phyloP scores from a whole-genome alignment of 345 rosid species.

The Eutrema japonicum region DNA sequence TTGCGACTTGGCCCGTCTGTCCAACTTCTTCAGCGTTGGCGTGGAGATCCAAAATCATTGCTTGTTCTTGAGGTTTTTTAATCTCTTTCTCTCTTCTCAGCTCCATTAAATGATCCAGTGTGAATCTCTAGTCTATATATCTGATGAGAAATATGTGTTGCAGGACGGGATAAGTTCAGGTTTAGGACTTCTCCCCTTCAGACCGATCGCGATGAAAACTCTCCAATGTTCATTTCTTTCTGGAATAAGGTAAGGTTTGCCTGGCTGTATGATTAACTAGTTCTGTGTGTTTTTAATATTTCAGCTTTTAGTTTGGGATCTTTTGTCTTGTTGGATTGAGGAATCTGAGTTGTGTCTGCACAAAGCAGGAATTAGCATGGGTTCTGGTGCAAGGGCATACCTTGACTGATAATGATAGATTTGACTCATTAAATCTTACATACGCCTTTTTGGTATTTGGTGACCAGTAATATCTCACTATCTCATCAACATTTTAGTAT shows the following conservation, averaged over 20 bases:
- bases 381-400: not conserved
- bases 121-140: slow-evolving; percentile 18
- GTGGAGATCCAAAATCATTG: slow-evolving; percentile 64
- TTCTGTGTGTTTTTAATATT: not conserved
- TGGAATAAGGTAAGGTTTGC: slow-evolving; percentile 63
- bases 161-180: slow-evolving; percentile 65
- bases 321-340: slow-evolving; percentile 6
- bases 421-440: not conserved
- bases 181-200: slow-evolving; percentile 75
- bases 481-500: not conserved
- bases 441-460: not conserved
- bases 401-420: not conserved
- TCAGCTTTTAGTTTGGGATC: slow-evolving; percentile 3
- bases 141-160: slow-evolving; percentile 40
- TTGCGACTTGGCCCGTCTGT: slow-evolving; percentile 82
- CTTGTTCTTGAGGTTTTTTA: slow-evolving; percentile 81
- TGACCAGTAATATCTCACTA: not conserved
- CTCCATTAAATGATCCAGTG: slow-evolving; percentile 2
- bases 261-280: not conserved
- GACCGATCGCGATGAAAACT: slow-evolving; percentile 73
- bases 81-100: not conserved
- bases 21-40: slow-evolving; percentile 80
- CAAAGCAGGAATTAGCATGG: not conserved
- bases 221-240: slow-evolving; percentile 82
- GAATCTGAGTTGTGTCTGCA: slow-evolving; percentile 11